These are phyloP conservation scores for Recurvomyces mirabilis DNA, from an alignment of 495 filamentous ascomycete genomes.

Conservation along the genomic window DNA sequence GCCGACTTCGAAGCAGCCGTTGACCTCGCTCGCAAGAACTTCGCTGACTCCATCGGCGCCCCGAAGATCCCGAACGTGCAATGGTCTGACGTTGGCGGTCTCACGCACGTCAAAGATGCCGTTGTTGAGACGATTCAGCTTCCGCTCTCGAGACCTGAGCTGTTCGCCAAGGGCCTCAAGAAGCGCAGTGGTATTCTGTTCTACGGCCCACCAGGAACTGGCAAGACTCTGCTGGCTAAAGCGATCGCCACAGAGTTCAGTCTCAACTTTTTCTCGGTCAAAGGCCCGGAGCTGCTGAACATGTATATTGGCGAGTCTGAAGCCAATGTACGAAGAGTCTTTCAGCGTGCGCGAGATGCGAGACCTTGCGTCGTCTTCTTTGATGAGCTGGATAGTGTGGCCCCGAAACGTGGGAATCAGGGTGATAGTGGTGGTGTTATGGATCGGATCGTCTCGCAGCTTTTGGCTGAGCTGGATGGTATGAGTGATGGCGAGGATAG, in stretches of 20 bases:
- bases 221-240: conserved; percentile 93
- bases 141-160: conserved; percentile 79
- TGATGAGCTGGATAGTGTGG: conserved; percentile 93
- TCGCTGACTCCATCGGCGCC: conserved; percentile 91
- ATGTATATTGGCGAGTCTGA: conserved; percentile 99
- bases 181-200: conserved; percentile 96
- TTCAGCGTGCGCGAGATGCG: conserved; percentile 87
- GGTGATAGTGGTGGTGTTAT: conserved; percentile 97
- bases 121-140: conserved; percentile 95
- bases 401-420: conserved; percentile 94
- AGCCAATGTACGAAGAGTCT: conserved; percentile 91
- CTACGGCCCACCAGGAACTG: conserved; percentile 93
- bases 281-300: conserved; percentile 92
- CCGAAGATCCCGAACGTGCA: conserved; percentile 95
- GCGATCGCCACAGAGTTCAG: conserved; percentile 97
- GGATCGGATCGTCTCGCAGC: conserved; percentile 94
- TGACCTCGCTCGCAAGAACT: conserved; percentile 91
- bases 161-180: conserved; percentile 98
- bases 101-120: conserved; percentile 88
- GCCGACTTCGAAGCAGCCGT: conserved; percentile 82
- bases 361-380: conserved; percentile 98
- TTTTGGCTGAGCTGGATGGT: conserved; percentile 89
- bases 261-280: conserved; percentile 97
- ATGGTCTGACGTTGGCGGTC: conserved; percentile 93
- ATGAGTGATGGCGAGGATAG: conserved; percentile 67